Evolutionary conservation across 2,329 filamentous ascomycete species (phyloP).

Genomic region (Penicillium oxalicum): DNA sequence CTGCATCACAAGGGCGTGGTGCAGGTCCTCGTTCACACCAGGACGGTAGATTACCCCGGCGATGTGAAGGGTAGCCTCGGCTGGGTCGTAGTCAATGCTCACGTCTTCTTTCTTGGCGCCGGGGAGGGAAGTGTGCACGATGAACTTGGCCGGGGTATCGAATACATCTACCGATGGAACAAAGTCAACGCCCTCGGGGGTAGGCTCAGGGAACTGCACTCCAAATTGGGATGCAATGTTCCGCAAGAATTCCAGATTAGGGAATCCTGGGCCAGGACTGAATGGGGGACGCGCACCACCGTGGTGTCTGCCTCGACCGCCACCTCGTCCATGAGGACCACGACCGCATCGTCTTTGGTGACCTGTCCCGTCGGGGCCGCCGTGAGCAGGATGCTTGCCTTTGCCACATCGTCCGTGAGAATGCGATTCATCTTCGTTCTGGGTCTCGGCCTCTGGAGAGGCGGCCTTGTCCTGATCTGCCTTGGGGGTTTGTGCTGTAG

Average conservation of each 20-base stretch:
- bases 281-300: conserved; percentile 5
- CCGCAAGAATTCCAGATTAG: conserved; percentile 20
- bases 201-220: conserved; percentile 19
- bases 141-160: conserved; percentile 57
- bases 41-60: conserved; percentile 68
- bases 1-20: conserved; percentile 56
- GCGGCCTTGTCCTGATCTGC: conserved; percentile 4
- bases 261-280: conserved; percentile 1
- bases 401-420: conserved; percentile 17
- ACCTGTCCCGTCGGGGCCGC: conserved; percentile 5
- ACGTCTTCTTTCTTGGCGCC: conserved; percentile 75
- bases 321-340: conserved; percentile 6
- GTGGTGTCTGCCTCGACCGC: conserved; percentile 8
- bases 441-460: conserved; percentile 7
- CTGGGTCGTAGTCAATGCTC: conserved; percentile 68
- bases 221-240: conserved; percentile 27
- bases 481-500: conserved; percentile 1
- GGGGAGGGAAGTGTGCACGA: conserved; percentile 68
- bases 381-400: conserved; percentile 6
- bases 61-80: conserved; percentile 59
- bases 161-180: conserved; percentile 58
- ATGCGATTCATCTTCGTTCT: conserved; percentile 19
- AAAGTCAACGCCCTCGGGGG: conserved; percentile 30
- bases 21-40: conserved; percentile 62
- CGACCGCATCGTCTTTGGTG: not conserved